These are phyloP conservation scores for Leucocoprinus birnbaumii DNA, from an alignment of 768 basidiomycete genomes.

Conservation along the genomic window DNA sequence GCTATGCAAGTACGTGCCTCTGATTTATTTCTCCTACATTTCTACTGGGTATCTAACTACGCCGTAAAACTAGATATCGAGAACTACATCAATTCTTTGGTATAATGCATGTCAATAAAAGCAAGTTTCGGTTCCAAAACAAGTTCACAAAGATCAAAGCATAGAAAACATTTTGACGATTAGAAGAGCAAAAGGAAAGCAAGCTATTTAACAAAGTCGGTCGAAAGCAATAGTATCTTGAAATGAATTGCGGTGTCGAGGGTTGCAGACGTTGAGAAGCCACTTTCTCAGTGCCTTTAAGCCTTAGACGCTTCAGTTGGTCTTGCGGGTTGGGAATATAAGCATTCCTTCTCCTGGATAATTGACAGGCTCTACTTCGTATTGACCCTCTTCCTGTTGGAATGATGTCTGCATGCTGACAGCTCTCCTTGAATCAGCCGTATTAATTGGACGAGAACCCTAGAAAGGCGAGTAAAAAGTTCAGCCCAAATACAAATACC, in stretches of 20 bases:
- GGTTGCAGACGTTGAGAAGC: neutral
- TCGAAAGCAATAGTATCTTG: no score
- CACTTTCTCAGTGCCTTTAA: neutral
- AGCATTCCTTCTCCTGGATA: constrained; percentile 12
- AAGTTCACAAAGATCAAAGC: neutral
- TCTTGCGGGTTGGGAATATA: constrained; percentile 2
- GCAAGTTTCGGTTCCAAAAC: neutral
- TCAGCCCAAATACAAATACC: neutral
- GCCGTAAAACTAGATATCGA: constrained; percentile 26
- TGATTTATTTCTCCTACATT: neutral
- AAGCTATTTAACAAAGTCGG: neutral
- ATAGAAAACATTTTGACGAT: neutral
- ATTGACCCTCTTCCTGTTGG: neutral
- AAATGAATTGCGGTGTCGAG: no score
- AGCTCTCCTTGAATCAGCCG: constrained; percentile 15
- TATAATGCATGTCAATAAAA: constrained; percentile 14
- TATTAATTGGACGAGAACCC: constrained; percentile 11
- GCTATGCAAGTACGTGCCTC: constrained; percentile 29
- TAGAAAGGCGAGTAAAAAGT: neutral
- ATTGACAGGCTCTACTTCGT: constrained; percentile 8
- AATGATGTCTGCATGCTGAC: constrained; percentile 14
- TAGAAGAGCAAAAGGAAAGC: constrained; percentile 2
- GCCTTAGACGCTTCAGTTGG: neutral
- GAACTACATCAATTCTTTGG: constrained; percentile 33
- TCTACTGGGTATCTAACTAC: neutral